A percentile compares a stretch with the other conserved stretches of the same genome.
phyloP scores from a whole-genome alignment of 345 rosid species.

The Microcos paniculata region DNA sequence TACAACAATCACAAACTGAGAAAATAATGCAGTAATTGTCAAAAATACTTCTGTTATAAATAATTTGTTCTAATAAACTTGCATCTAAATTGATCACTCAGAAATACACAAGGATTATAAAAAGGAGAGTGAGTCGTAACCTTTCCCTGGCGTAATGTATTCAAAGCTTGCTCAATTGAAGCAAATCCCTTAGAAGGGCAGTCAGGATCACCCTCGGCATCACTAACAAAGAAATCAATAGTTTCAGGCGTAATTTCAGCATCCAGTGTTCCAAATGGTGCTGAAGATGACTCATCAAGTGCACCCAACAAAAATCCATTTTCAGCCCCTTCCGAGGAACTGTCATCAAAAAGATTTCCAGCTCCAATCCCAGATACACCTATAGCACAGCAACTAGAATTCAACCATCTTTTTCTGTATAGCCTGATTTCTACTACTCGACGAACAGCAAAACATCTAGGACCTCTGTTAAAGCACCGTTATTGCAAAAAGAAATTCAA shows the following conservation, averaged over 20 bases:
- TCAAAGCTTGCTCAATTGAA: conserved; percentile 62
- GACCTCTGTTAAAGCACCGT: conserved; percentile 36
- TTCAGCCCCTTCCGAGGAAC: conserved; percentile 31
- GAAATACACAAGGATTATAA: not conserved
- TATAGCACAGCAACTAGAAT: conserved; percentile 33
- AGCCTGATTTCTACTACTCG: conserved; percentile 22
- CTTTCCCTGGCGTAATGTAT: conserved; percentile 63
- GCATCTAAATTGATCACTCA: not conserved
- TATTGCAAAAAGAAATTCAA: not conserved
- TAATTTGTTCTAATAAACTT: not conserved
- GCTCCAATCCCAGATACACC: conserved; percentile 37
- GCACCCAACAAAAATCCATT: conserved; percentile 43
- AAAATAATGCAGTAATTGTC: conserved; percentile 18
- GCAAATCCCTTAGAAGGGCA: conserved; percentile 76
- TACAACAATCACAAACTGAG: conserved; percentile 83
- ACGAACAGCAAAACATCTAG: conserved; percentile 26
- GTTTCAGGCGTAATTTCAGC: conserved; percentile 68
- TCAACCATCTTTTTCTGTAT: conserved; percentile 33
- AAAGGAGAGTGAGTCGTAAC: conserved; percentile 33
- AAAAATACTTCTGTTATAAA: not conserved
- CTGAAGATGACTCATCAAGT: conserved; percentile 35
- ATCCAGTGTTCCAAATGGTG: conserved; percentile 43
- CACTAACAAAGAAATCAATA: conserved; percentile 81
- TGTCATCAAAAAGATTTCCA: conserved; percentile 46
- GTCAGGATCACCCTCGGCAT: conserved; percentile 90